Base-by-base conservation (phyloP, 192 early-diverging fungal species). In the Coemansia sp. region DNA sequence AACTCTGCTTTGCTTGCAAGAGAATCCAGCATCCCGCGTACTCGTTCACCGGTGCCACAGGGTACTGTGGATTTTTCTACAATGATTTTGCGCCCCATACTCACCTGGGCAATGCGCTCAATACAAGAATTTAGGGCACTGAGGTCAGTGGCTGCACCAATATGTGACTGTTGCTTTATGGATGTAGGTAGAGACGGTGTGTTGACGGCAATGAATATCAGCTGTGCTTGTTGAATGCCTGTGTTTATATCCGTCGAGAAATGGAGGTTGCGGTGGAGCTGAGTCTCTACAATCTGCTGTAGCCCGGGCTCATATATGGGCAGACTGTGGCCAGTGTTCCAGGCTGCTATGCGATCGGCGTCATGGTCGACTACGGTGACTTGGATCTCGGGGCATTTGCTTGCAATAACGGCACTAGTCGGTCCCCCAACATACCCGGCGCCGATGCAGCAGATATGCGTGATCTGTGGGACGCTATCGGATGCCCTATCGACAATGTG, bases 341-440 rank as follows among this genome's bases (percentile, higher is more conserved):
- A 97, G 28, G 88, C 86, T 23, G 81, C 82, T 50, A 97, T 93
- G 58, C 90, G 85, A 43, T 69, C 58, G 38, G 79, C 69, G 69
- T 88, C 89, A 52, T 83, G 80, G 66, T 94, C 92, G 14, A 92
- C 91, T 45, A 97, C 92, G 7, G 92, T 93, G 36, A 97, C 90
- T 51, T 92, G 81, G 64, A 94, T 78, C 30, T 85, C 75, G 18
- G 84, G 90, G 75, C 92, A 93, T 64, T 91, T 91, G 59, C 75
- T 83, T 10, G 92, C 89, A 53, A 97, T 94, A 50, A 97, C 92
- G 52, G 92, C 85, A 68, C 89, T 88, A 4, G 92, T 92, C 7
- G 94, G 92, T 19, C 92, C 94, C 60, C 93, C 94, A 35, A 96
- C 92, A 75, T 96, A 96, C 44, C 94, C 94, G 48, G 94, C 94